Base-by-base conservation (phyloP, 257 asterid species). In the Avicennia marina region DNA sequence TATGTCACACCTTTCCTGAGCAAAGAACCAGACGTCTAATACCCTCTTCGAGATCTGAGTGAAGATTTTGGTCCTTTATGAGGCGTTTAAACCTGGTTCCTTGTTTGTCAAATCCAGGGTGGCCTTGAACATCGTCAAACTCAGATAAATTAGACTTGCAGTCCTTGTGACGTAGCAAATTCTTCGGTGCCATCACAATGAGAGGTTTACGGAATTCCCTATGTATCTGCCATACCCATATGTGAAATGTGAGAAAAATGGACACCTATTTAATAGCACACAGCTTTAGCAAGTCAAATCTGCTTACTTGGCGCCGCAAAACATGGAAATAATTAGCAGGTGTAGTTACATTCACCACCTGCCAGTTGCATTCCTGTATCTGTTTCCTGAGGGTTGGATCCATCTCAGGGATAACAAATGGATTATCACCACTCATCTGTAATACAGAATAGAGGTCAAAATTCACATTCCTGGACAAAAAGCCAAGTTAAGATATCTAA, bases 271-370 rank as follows among this genome's bases (percentile, higher is more conserved):
- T 0, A 29, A 20, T 11, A 26, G 11, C 19, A 39, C 34, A 65
- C 20, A 33, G 34, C 48, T 52, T 38, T 55, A 50, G 9, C 12
- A 2, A 36, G 62, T 50, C 29, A 27, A 57, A 29, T 57, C 26
- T 47, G 67, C 89, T 81, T 73, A 88, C 98, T 62, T 93, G 97
- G 76, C 98, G 95, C 40, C 98, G 83, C 78, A 93, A 91, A 27
- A 93, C 95, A 26, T 89, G 97, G 90, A 91, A 88, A 74, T 93
- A 93, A 78, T 93, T 88, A 65, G 98, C 97, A 39, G 97, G 98
- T 15, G 98, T 93, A 13, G 98, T 93, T 16, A 88, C 95, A 80
- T 93, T 93, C 72, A 93, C 98, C 77, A 93, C 95, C 71, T 93
- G 98, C 95, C 95, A 83, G 69, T 93, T 93, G 82, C 98, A 88